These are phyloP conservation scores for Eudorina sp. DNA, from an alignment of 139 green algal genomes.

Conservation along the genomic window DNA sequence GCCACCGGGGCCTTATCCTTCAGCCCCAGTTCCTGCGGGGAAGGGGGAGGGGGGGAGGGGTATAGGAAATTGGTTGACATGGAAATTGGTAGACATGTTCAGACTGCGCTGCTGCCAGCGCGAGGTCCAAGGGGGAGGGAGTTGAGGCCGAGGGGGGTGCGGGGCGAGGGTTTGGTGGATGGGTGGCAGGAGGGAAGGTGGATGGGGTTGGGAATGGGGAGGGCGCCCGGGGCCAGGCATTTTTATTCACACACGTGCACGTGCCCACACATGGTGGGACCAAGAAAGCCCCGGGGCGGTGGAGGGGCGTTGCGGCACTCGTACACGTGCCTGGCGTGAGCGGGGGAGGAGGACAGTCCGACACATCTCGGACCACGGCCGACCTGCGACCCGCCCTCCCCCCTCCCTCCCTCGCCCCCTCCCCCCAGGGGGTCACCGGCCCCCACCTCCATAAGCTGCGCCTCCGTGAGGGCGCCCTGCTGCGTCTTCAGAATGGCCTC, in stretches of 20 bases:
- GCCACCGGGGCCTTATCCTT: slow-evolving; percentile 41
- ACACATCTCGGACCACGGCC: too few relatives aligned
- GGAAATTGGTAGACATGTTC: too few relatives aligned
- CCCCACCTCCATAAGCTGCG: slow-evolving; percentile 48
- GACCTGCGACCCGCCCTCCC: not conserved
- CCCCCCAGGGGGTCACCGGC: too few relatives aligned
- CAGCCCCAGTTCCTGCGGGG: slow-evolving; percentile 56
- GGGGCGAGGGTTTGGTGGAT: not conserved
- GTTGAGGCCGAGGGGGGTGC: not conserved
- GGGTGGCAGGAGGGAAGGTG: too few relatives aligned
- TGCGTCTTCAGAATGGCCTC: slow-evolving; percentile 38
- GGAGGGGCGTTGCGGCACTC: too few relatives aligned
- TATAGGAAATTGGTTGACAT: too few relatives aligned
- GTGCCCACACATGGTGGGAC: too few relatives aligned
- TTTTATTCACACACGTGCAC: too few relatives aligned
- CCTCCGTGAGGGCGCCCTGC: slow-evolving; percentile 42
- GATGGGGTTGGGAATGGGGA: not conserved
- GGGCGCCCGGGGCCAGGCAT: too few relatives aligned
- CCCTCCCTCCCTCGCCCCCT: not conserved
- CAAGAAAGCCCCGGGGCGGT: not conserved
- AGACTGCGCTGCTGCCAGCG: too few relatives aligned
- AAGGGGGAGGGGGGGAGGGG: not conserved
- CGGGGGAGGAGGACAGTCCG: not conserved
- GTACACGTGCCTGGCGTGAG: too few relatives aligned
- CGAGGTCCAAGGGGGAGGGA: too few relatives aligned